A percentile compares a stretch with the other conserved stretches of the same genome.
phyloP scores from a whole-genome alignment of 2,329 filamentous ascomycete genomes.

The Hymenoscyphus salicellus region DNA sequence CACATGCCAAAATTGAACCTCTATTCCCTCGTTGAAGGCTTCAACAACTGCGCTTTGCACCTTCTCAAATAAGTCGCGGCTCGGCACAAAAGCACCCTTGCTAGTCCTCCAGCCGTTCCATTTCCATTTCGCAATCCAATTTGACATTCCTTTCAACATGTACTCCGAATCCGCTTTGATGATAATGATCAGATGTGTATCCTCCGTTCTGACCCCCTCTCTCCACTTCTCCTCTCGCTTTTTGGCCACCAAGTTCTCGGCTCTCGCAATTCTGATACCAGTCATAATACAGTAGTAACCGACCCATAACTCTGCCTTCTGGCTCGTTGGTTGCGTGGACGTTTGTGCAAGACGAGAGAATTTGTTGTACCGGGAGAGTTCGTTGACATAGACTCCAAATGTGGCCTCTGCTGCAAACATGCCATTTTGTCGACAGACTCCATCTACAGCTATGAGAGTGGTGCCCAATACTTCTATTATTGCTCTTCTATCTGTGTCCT shows the following conservation, averaged over 20 bases:
- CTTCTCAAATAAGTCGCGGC: constrained; percentile 8
- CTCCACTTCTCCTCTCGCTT: background rate
- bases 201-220: background rate
- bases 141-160: constrained; percentile 35
- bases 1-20: constrained; percentile 19
- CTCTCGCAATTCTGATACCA: background rate
- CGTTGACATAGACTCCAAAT: background rate
- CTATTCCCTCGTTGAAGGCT: constrained; percentile 2
- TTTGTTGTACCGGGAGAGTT: background rate
- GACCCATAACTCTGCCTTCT: background rate
- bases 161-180: constrained; percentile 39
- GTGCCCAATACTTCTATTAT: too few relatives aligned
- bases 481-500: too few relatives aligned
- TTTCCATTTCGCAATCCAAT: constrained; percentile 37
- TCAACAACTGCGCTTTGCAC: constrained; percentile 8
- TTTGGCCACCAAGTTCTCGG: background rate
- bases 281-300: background rate
- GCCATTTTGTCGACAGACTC: background rate
- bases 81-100: constrained; percentile 21
- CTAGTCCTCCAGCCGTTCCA: constrained; percentile 32
- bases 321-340: background rate
- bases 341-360: background rate
- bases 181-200: background rate
- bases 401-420: background rate
- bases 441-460: background rate